Evolutionary conservation across 148 eudicot genomes (phyloP), one percentile per base, ranked within the genome.

Genomic region (Rhododendron simsii): DNA sequence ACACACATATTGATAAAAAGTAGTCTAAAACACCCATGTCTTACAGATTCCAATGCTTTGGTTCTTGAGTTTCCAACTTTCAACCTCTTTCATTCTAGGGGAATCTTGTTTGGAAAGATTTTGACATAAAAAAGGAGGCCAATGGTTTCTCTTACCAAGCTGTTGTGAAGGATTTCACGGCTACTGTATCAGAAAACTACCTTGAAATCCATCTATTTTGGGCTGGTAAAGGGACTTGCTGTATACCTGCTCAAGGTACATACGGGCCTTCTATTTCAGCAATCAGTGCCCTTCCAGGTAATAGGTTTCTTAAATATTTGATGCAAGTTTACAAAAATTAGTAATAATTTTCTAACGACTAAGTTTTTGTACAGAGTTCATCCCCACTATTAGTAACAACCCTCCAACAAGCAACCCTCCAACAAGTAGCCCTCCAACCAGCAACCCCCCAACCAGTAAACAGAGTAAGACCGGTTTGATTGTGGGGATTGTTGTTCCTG

Each of bases 211-310:
- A 96, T 93, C 87, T 96, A 35, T 94, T 96, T 81, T 96, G 99
- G 99, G 98, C 96, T 86, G 99, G 99, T 50, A 96, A 95, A 90
- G 99, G 99, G 86, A 94, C 98, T 82, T 94, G 96, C 81, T 94
- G 98, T 89, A 84, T 93, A 63, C 98, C 98, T 87, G 0, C 0
- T n/a, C 98, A 90, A 87, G 98, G 98, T 45, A 87, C 93, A 77
- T 96, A 95, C 84, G 98, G 99, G 55, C 98, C 98, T 79, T 84
- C 89, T 35, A 89, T 96, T 79, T 96, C 99, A 81, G 98, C 99
- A 67, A 86, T 96, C 90, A 93, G 95, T 65, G 94, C 90, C 57
- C 89, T 90, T 65, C 94, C 98, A 91, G 87, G 99, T 94, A 91
- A 81, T 79, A 75, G 26, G 83, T 4, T n/a, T 53, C 20, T 14